phyloP scores from a whole-genome alignment of 1,139 yeast species.

The Zygoascus hellenicus region DNA sequence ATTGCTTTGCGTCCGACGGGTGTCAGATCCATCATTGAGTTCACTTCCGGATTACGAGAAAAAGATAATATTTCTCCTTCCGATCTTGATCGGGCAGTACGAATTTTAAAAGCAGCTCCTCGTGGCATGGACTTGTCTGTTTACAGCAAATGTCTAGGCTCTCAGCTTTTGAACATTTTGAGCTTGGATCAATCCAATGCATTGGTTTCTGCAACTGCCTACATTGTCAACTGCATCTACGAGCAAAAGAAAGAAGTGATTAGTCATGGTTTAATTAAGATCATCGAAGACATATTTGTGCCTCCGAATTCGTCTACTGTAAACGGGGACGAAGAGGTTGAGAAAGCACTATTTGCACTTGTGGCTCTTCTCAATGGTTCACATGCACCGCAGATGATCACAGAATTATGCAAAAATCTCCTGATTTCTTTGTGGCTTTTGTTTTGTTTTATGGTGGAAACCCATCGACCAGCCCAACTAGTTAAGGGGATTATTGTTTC shows the following conservation, averaged over 20 bases:
- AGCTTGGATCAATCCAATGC: constrained; percentile 12
- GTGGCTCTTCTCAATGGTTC: constrained; percentile 53
- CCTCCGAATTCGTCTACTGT: background rate
- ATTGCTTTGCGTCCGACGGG: constrained; percentile 62
- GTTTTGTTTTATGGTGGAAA: constrained; percentile 43
- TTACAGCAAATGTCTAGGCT: constrained; percentile 53
- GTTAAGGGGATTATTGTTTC: constrained; percentile 20
- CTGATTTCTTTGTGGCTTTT: constrained; percentile 52
- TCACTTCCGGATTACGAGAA: constrained; percentile 70
- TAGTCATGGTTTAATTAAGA: constrained; percentile 49
- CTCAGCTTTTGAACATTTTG: constrained; percentile 55
- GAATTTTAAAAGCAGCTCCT: constrained; percentile 59
- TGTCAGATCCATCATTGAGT: constrained; percentile 64
- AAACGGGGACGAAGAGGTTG: constrained; percentile 44
- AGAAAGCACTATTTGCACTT: constrained; percentile 60
- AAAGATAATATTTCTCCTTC: constrained; percentile 55
- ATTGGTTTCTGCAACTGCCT: constrained; percentile 51
- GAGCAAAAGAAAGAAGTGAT: constrained; percentile 47
- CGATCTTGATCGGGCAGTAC: constrained; percentile 60
- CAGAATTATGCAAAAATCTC: constrained; percentile 6
- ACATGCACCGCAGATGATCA: constrained; percentile 27
- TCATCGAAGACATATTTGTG: background rate
- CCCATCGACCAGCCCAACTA: constrained; percentile 35
- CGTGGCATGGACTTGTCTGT: constrained; percentile 39
- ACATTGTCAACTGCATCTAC: constrained; percentile 51